phyloP scores from a whole-genome alignment of 345 rosid genomes.

The Xanthoceras sorbifolium region DNA sequence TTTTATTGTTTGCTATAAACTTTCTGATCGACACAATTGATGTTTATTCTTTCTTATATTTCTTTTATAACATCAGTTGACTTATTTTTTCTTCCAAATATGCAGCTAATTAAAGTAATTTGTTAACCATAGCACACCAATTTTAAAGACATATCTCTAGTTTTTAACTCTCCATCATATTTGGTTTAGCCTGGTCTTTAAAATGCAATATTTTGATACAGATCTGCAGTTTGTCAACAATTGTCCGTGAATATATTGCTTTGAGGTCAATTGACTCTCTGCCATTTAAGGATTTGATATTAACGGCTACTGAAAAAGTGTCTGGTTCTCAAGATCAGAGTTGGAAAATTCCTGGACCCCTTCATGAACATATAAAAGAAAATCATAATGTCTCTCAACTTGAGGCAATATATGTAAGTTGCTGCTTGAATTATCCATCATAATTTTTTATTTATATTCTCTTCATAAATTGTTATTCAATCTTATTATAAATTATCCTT shows the following conservation, averaged over 20 bases:
- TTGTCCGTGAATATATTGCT: slow-evolving; percentile 86
- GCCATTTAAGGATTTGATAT: slow-evolving; percentile 89
- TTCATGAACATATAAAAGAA: slow-evolving; percentile 57
- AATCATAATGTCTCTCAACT: slow-evolving; percentile 80
- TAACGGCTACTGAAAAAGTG: slow-evolving; percentile 53
- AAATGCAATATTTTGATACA: slow-evolving; percentile 39
- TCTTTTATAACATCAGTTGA: background rate
- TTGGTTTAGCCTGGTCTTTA: slow-evolving; percentile 12
- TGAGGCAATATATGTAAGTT: slow-evolving; percentile 85
- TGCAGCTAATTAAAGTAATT: background rate
- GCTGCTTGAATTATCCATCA: background rate
- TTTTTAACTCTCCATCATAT: background rate
- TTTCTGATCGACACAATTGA: background rate
- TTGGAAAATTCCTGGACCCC: slow-evolving; percentile 79
- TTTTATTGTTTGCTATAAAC: background rate
- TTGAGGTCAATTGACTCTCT: slow-evolving; percentile 72
- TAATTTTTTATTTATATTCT: background rate
- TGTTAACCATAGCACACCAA: background rate
- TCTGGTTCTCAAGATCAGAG: slow-evolving; percentile 58
- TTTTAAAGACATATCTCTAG: background rate
- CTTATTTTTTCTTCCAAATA: background rate
- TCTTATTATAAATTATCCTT: background rate
- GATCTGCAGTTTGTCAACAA: slow-evolving; percentile 94
- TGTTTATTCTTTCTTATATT: background rate
- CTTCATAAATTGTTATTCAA: background rate